Evolutionary conservation across 2,329 filamentous ascomycete genomes (phyloP), one percentile per base, ranked within the genome.

Genomic region (Hymenoscyphus fructigenus): DNA sequence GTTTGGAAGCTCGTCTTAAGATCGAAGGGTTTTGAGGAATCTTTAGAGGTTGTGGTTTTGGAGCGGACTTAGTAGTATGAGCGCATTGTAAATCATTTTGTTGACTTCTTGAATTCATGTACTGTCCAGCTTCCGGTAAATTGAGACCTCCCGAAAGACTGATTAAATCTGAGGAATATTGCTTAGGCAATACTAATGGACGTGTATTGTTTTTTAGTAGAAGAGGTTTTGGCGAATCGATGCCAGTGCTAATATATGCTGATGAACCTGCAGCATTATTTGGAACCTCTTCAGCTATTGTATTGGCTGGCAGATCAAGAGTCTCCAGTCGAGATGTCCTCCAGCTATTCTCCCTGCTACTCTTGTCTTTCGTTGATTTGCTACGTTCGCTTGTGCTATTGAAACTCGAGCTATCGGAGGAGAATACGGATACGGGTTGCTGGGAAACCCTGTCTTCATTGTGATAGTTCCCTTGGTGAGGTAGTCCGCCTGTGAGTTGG

Each of bases 1-100:
- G n/a, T 23, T 50, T 50, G n/a, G 44, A 50, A 50, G 44, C 44
- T 50, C 44, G 44, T 50, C 44, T 50, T 26, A 50, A 50, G 9
- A 50, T 50, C 9, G 44, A 50, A 1, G 20, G 44, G 3, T 26
- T 50, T 10, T 20, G 10, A 26, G 44, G n/a, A 12, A 50, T 50
- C 10, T 50, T 50, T 4, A 50, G 3, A 14, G n/a, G n/a, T 23
- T 50, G 44, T 12, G 44, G 44, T 26, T 12, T 50, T 50, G 44
- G n/a, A 12, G 44, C 10, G n/a, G 20, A 23, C 44, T 23, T 50
- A 1, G 44, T 50, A 4, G 44, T 26, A 12, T 20, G 44, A 50
- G 6, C 20, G 44, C 7, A 7, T 23, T 50, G 44, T 2, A 50
- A 2, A 10, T 26, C 44, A 26, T 20, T 20, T 23, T 20, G n/a